These are phyloP conservation scores for Neurospora sp. DNA, from an alignment of 495 filamentous ascomycete species.

Conservation along the genomic window DNA sequence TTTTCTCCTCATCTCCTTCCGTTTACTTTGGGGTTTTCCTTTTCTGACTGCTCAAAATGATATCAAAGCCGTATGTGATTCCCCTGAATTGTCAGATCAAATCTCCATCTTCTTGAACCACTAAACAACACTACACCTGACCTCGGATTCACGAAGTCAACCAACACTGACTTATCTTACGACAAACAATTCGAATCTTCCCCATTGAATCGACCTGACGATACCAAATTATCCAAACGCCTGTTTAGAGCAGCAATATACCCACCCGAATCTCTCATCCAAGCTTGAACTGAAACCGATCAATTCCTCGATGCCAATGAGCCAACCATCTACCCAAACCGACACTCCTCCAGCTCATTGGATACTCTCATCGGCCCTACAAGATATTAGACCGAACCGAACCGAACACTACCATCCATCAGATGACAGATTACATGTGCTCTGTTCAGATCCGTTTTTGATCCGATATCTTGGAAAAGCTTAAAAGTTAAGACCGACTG, in stretches of 20 bases:
- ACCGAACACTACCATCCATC: neutral
- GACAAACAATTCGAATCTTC: too few species aligned
- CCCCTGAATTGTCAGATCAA: neutral
- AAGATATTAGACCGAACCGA: neutral
- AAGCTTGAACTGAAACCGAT: too few species aligned
- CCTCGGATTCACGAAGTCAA: too few species aligned
- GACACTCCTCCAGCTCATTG: neutral
- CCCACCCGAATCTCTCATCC: too few species aligned
- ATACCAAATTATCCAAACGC: too few species aligned
- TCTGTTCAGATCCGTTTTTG: neutral
- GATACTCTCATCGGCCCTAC: neutral
- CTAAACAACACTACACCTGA: too few species aligned
- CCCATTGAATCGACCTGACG: too few species aligned
- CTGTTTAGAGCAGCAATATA: too few species aligned
- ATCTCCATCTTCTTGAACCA: too few species aligned
- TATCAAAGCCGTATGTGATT: neutral
- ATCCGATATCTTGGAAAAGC: neutral
- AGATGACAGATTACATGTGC: neutral
- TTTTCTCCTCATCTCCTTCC: too few species aligned
- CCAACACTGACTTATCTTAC: too few species aligned
- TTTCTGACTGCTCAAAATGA: neutral
- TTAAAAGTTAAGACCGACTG: neutral
- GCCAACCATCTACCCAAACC: neutral
- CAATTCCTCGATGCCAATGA: neutral
- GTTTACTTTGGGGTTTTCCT: too few species aligned